A percentile compares a stretch with the other conserved stretches of the same genome.
Conservation (phyloP, 495 filamentous ascomycete genomes). For the Echria macrotheca region DNA sequence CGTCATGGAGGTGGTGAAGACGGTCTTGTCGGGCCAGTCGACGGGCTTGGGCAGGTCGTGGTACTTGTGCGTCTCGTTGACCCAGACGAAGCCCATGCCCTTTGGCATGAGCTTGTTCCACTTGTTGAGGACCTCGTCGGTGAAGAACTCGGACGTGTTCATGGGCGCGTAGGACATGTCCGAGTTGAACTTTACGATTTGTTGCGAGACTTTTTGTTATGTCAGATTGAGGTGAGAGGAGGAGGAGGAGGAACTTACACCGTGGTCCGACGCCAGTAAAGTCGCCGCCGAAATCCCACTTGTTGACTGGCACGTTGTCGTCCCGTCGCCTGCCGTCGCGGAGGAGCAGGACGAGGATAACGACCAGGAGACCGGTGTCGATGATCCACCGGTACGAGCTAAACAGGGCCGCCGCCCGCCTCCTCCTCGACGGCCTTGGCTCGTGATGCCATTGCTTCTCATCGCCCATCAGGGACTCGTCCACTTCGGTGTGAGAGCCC, state of each 20-base stretch:
- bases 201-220: constrained; percentile 32
- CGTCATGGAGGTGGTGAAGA: constrained; percentile 42
- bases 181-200: constrained; percentile 37
- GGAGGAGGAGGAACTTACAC: too few relatives aligned
- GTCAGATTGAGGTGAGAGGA: too few relatives aligned
- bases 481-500: constrained; percentile 38
- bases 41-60: constrained; percentile 43
- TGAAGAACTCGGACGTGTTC: constrained; percentile 43
- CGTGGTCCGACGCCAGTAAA: constrained; percentile 33
- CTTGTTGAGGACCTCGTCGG: constrained; percentile 32
- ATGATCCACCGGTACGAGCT: constrained; percentile 30
- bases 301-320: too few relatives aligned
- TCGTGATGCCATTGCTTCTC: constrained; percentile 34
- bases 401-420: constrained; percentile 13
- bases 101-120: constrained; percentile 43
- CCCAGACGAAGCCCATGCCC: constrained; percentile 45
- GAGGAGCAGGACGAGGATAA: constrained; percentile 29
- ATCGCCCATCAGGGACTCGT: constrained; percentile 35
- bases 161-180: constrained; percentile 42
- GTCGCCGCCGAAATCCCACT: constrained; percentile 37
- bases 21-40: constrained; percentile 43
- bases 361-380: constrained; percentile 30
- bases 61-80: constrained; percentile 38
- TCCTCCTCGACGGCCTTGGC: constrained; percentile 8
- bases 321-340: too few relatives aligned